Conservation (phyloP, 1,284 basidiomycete species). For the Ganoderma boninense region DNA sequence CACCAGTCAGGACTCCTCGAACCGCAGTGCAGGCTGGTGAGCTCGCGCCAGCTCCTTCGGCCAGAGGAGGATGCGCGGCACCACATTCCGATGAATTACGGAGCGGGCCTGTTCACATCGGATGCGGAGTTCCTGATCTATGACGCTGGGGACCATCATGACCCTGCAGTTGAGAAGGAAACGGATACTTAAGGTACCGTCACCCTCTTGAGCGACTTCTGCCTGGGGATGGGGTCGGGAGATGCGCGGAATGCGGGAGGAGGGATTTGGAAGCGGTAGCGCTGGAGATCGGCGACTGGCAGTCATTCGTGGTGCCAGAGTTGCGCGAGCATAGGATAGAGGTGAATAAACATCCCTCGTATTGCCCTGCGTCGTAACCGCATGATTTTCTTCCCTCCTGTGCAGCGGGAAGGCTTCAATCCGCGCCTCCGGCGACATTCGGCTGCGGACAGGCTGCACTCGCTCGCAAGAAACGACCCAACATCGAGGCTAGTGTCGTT, state of each 20-base stretch:
- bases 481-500: conserved; percentile 70
- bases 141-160: conserved; percentile 46
- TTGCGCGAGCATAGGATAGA: conserved; percentile 88
- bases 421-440: conserved; percentile 75
- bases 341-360: conserved; percentile 57
- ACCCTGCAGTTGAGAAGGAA: conserved; percentile 40
- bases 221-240: background rate
- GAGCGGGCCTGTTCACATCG: conserved; percentile 44
- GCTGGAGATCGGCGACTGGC: conserved; percentile 85
- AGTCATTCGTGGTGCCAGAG: conserved; percentile 86
- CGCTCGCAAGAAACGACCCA: conserved; percentile 75
- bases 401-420: conserved; percentile 74
- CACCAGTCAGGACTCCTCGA: conserved; percentile 15
- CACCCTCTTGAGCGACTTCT: conserved; percentile 1
- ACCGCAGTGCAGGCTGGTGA: conserved; percentile 64
- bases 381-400: background rate
- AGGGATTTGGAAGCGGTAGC: conserved; percentile 86
- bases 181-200: conserved; percentile 8
- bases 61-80: conserved; percentile 68
- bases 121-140: conserved; percentile 67
- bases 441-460: conserved; percentile 70
- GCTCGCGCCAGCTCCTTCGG: too few species aligned
- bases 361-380: conserved; percentile 12
- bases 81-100: conserved; percentile 74
- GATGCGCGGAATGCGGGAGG: conserved; percentile 56